A percentile compares a stretch with the other conserved stretches of the same genome.
Conservation (phyloP, 331 rosid species). For the Stylosanthes scabra region DNA sequence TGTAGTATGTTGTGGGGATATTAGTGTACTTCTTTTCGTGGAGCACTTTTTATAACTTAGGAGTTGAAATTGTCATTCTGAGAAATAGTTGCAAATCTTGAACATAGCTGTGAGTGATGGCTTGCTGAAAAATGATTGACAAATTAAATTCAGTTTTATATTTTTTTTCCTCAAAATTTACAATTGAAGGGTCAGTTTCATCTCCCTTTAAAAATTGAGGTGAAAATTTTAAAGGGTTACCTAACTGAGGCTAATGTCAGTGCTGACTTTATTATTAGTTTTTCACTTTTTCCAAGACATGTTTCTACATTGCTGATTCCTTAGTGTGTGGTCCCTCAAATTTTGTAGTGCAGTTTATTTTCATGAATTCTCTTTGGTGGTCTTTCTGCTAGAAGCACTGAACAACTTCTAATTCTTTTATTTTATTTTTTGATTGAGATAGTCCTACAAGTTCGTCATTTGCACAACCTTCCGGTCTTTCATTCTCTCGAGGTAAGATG, state of each 20-base stretch:
- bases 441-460: slow-evolving; percentile 85
- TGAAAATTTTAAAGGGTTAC: neutral
- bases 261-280: slow-evolving; percentile 1
- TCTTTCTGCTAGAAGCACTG: slow-evolving; percentile 25
- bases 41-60: slow-evolving; percentile 15
- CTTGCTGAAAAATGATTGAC: neutral
- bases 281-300: slow-evolving; percentile 1
- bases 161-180: slow-evolving; percentile 5
- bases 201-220: slow-evolving; percentile 1
- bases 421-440: slow-evolving; percentile 31
- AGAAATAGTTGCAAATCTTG: slow-evolving; percentile 17
- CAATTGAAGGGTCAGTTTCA: slow-evolving; percentile 14
- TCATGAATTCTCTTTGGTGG: slow-evolving; percentile 28
- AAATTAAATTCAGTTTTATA: neutral
- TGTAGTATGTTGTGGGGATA: slow-evolving; percentile 8
- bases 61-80: slow-evolving; percentile 13
- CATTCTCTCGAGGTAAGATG: slow-evolving; percentile 84
- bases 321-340: slow-evolving; percentile 24
- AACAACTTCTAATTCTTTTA: neutral
- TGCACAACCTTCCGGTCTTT: slow-evolving; percentile 98
- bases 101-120: slow-evolving; percentile 21
- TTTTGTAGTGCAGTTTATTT: slow-evolving; percentile 15
- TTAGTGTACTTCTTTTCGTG: slow-evolving; percentile 20
- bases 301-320: slow-evolving; percentile 18
- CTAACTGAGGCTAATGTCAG: slow-evolving; percentile 2